Conservation (phyloP, 2,329 filamentous ascomycete species). For the Talaromyces rugulosus region DNA sequence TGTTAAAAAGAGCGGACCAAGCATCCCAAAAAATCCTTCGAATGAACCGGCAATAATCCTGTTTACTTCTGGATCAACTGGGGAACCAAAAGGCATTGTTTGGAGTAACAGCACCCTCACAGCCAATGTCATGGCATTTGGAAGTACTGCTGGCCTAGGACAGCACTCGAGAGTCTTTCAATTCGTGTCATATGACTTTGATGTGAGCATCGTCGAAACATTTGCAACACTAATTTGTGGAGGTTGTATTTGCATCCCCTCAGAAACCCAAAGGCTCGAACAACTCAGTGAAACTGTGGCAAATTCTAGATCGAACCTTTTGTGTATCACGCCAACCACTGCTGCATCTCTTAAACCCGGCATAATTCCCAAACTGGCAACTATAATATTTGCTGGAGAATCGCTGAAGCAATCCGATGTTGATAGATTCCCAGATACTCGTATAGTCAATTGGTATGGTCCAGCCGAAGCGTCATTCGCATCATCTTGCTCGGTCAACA, state of each 20-base stretch:
- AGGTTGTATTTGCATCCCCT: slow-evolving; percentile 6
- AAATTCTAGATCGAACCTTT: neutral
- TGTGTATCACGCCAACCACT: slow-evolving; percentile 3
- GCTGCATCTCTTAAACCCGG: slow-evolving; percentile 1
- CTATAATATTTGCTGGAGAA: slow-evolving; percentile 1
- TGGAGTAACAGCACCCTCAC: slow-evolving; percentile 32
- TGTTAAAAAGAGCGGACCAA: neutral
- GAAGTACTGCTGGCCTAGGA: slow-evolving; percentile 21
- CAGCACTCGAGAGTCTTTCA: slow-evolving; percentile 32
- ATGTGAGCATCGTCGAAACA: slow-evolving; percentile 11
- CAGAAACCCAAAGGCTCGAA: slow-evolving; percentile 9
- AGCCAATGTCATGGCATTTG: slow-evolving; percentile 14
- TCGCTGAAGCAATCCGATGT: slow-evolving; percentile 4
- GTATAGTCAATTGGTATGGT: slow-evolving; percentile 13
- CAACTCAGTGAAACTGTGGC: slow-evolving; percentile 34
- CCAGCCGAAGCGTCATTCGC: slow-evolving; percentile 8
- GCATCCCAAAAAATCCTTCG: neutral
- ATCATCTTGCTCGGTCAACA: neutral
- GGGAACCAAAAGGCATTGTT: slow-evolving; percentile 41
- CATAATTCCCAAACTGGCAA: neutral
- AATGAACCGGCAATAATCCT: slow-evolving; percentile 1
- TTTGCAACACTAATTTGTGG: slow-evolving; percentile 32
- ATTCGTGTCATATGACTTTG: slow-evolving; percentile 30
- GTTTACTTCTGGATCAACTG: slow-evolving; percentile 40
- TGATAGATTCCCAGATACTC: slow-evolving; percentile 32